These are phyloP conservation scores for Teratosphaeria nubilosa DNA, from an alignment of 2,329 filamentous ascomycete species.

Conservation along the genomic window DNA sequence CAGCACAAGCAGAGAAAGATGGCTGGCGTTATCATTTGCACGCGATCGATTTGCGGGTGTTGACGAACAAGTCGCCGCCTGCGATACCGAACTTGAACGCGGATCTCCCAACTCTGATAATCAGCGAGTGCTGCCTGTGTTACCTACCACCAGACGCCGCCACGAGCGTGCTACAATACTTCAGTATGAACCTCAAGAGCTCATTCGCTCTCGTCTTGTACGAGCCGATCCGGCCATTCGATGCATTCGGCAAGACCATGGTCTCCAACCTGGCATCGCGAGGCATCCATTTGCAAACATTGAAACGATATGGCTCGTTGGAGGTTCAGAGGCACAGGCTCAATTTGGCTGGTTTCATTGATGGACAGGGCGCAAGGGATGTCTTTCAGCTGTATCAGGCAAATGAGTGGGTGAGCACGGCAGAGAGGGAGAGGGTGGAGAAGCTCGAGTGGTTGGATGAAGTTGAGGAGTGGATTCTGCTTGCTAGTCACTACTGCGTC, in stretches of 20 bases:
- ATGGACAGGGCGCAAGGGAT: slow-evolving; percentile 47
- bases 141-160: slow-evolving; percentile 65
- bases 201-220: slow-evolving; percentile 63
- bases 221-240: slow-evolving; percentile 75
- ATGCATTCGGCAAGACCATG: slow-evolving; percentile 88
- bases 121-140: slow-evolving; percentile 93
- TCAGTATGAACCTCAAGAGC: slow-evolving; percentile 28
- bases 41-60: slow-evolving; percentile 56
- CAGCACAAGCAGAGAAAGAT: slow-evolving; percentile 11
- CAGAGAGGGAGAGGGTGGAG: slow-evolving; percentile 72
- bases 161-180: slow-evolving; percentile 31
- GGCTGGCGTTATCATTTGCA: slow-evolving; percentile 43
- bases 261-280: slow-evolving; percentile 74
- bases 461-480: slow-evolving; percentile 81
- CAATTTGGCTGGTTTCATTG: slow-evolving; percentile 53
- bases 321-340: slow-evolving; percentile 60
- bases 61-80: slow-evolving; percentile 30
- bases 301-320: slow-evolving; percentile 61
- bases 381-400: slow-evolving; percentile 55
- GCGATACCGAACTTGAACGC: slow-evolving; percentile 37
- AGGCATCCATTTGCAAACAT: slow-evolving; percentile 73
- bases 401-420: slow-evolving; percentile 58
- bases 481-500: slow-evolving; percentile 82
- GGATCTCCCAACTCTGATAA: slow-evolving; percentile 65
- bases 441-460: slow-evolving; percentile 82